Evolutionary conservation across 345 rosid genomes (phyloP), one percentile per base, ranked within the genome.

Genomic region (Psidium friedrichsthalianum): DNA sequence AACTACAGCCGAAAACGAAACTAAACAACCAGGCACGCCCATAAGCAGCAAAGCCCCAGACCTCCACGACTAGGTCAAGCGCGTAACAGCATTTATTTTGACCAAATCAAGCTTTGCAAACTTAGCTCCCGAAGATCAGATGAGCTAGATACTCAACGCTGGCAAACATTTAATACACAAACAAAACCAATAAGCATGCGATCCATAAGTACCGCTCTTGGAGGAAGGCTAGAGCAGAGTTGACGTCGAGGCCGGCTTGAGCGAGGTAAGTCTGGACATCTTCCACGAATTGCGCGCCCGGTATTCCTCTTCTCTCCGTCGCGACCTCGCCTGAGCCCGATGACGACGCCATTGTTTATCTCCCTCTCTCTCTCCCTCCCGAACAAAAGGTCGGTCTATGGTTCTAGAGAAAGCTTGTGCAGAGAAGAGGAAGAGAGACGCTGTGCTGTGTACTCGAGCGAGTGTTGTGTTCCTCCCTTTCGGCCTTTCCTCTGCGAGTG

Each of bases 301-400:
- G 98, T 78, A 98, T 98, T 59, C 99, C 99, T 90, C 99, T 92
- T 86, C 99, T 94, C 94, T 94, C 99, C 11, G 94, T 90, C 55
- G 91, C 36, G 44, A 88, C 12, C 36, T 69, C 78, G 78, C 78
- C 47, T 11, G 47, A 69, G 78, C 78, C 78, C 78, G 47, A 36
- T 56, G 82, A 85, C 25, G 90, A 59, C 8, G 90, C 78, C 78
- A 69, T 69, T 36, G 47, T 36, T 9, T 36, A 32, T 18, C 44
- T 2, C 76, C 76, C 5, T 1, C 42, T 7, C 21, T 6, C 42
- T 7, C 78, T 8, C 8, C 25, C 9, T 47, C 9, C 78, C 78
- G 78, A 8, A 47, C 47, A 32, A 21, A 32, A 22, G 47, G 78
- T 11, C 78, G 47, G 25, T 36, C 78, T 36, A 21, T 1, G 78